A percentile compares a stretch with the other conserved stretches of the same genome.
These are phyloP conservation scores for Populus trichocarpa DNA, from an alignment of 441 rosid genomes.

Conservation along the genomic window DNA sequence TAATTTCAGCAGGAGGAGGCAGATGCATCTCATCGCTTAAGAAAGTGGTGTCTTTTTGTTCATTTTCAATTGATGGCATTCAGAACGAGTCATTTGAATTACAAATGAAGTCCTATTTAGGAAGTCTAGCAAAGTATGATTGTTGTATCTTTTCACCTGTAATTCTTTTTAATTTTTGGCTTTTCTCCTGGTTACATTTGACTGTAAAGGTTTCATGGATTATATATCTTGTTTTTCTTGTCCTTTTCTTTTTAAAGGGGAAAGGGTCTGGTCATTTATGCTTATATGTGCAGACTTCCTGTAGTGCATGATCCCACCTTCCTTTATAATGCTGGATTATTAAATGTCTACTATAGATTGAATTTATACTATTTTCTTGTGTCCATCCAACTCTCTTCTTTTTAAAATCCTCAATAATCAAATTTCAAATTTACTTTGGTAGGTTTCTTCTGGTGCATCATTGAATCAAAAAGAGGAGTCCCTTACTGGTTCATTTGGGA, in stretches of 20 bases:
- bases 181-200: not conserved
- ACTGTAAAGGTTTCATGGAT: not conserved
- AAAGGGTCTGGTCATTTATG: not conserved
- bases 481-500: conserved; percentile 27
- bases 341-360: not conserved
- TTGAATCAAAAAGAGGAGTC: conserved; percentile 37
- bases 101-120: not conserved
- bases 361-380: conserved; percentile 5
- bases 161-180: not conserved
- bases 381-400: not conserved
- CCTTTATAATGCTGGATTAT: not conserved
- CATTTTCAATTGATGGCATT: not conserved
- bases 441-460: conserved; percentile 42
- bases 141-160: not conserved
- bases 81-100: not conserved
- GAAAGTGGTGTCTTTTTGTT: not conserved
- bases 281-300: not conserved
- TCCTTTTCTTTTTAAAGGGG: not conserved
- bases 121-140: not conserved
- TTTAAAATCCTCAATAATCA: conserved; percentile 6
- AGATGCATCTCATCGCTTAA: not conserved
- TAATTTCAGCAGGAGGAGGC: not conserved
- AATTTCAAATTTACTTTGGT: conserved; percentile 23
- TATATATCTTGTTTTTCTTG: not conserved
- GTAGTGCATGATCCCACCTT: not conserved